Conservation (phyloP, 2,329 filamentous ascomycete species). For the Trichoderma cornu-damae region DNA sequence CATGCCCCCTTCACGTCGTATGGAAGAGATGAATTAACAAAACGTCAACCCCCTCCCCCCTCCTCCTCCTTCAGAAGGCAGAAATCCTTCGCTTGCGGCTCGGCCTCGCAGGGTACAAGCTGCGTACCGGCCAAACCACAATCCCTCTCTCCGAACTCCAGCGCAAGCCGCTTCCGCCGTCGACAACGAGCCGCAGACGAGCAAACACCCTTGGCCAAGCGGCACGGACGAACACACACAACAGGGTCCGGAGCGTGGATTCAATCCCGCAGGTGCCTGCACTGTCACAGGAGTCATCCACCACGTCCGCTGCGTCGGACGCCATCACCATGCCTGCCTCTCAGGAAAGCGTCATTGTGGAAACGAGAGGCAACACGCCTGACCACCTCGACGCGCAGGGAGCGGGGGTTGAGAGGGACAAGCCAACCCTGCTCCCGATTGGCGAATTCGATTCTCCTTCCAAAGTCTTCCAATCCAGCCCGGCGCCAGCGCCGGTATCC, state of each 20-base stretch:
- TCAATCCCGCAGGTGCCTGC: neutral
- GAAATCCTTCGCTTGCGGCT: constrained; percentile 64
- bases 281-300: constrained; percentile 1
- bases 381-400: neutral
- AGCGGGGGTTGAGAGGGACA: neutral
- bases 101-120: constrained; percentile 67
- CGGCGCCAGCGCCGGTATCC: neutral
- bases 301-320: neutral
- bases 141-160: constrained; percentile 60
- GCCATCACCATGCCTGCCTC: neutral
- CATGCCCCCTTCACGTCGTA: neutral
- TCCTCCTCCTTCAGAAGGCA: constrained; percentile 46
- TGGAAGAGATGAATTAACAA: neutral
- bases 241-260: neutral
- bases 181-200: constrained; percentile 10
- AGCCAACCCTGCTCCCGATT: neutral
- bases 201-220: neutral
- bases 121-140: constrained; percentile 65
- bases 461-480: neutral
- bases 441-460: constrained; percentile 1
- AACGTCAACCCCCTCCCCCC: no score
- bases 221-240: neutral
- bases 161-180: constrained; percentile 29
- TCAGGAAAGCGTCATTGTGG: constrained; percentile 10
- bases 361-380: constrained; percentile 10